phyloP scores from a whole-genome alignment of 1,139 yeast species.

The Blastobotrys petasosporus region DNA sequence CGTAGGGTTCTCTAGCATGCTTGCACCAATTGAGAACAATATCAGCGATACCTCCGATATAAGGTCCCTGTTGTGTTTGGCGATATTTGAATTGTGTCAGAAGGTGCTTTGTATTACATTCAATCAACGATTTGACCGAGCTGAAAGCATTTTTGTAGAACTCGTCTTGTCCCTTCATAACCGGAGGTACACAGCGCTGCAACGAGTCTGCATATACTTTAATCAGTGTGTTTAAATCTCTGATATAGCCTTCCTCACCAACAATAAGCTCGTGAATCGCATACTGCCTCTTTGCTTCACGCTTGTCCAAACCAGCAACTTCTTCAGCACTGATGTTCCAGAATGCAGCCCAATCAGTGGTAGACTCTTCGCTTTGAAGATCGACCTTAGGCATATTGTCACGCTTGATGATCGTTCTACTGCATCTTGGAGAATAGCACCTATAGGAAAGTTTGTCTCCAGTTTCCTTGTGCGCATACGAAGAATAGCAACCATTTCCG shows the following conservation, averaged over 20 bases:
- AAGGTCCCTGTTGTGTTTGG: conserved; percentile 56
- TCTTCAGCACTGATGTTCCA: conserved; percentile 63
- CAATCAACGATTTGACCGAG: conserved; percentile 56
- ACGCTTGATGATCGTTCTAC: conserved; percentile 27
- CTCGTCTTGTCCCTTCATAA: conserved; percentile 44
- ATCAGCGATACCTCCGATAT: conserved; percentile 58
- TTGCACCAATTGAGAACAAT: conserved; percentile 63
- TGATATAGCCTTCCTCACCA: conserved; percentile 69
- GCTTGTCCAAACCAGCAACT: conserved; percentile 48
- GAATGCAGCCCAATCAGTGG: conserved; percentile 63
- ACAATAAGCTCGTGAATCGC: conserved; percentile 70
- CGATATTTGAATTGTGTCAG: conserved; percentile 51
- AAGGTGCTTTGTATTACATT: conserved; percentile 50
- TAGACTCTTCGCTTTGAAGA: conserved; percentile 12
- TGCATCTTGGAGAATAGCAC: conserved; percentile 32
- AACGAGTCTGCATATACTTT: conserved; percentile 48
- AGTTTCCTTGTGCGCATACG: conserved; percentile 31
- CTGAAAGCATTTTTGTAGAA: conserved; percentile 58
- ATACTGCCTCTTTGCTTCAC: conserved; percentile 61
- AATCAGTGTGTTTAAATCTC: conserved; percentile 60
- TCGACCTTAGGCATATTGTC: conserved; percentile 14
- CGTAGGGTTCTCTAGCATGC: conserved; percentile 49
- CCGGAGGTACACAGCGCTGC: conserved; percentile 36
- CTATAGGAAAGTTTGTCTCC: conserved; percentile 22
- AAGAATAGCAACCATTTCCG: conserved; percentile 36